Evolutionary conservation across 2,329 filamentous ascomycete genomes (phyloP), one percentile per base, ranked within the genome.

Genomic region (Colletotrichum destructivum): DNA sequence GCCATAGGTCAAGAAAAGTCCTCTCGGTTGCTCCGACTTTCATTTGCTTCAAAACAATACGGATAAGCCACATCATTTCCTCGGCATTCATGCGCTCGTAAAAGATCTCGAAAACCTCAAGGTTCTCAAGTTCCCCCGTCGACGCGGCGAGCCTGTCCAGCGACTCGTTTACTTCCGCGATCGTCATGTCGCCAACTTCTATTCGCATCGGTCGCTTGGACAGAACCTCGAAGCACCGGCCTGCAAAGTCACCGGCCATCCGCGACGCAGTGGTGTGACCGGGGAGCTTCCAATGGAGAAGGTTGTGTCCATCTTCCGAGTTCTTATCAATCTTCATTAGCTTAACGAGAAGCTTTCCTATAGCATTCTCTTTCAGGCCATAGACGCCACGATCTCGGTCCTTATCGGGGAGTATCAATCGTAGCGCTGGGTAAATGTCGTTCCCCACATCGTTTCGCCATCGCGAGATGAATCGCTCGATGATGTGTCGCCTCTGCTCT

Each of bases 341-440:
- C 79, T 95, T 96, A 70, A 98, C 93, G n/a, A 98, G 86, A 23
- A 98, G 84, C 79, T 95, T 98, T 12, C 92, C 96, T 71, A 99
- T 95, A 6, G 92, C 90, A 79, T 93, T 95, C 84, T 99, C 96
- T 79, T 98, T 98, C 51, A 99, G 86, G 0, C 96, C 94, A 78
- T 98, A 99, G 85, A 98, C 95, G 21, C 93, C 93, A 59, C 96
- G 90, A 77, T 98, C 95, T 49, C 95, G 90, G 78, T 99, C 96
- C 79, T 97, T 97, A 77, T 97, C 94, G 0, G 96, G 95, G 4
- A 98, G 87, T 69, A 98, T 98, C 57, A 99, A 88, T 23, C 96
- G 91, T 81, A 99, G 89, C 2, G 94, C 96, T 0, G 96, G 96
- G 79, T 96, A 98, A 77, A 99, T 94, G 81, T 99, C 96, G 76